Percentiles rank a stretch among this genome's conserved stretches.
Conservation (phyloP, 768 basidiomycete species). For the Leccinum disarticulatum region DNA sequence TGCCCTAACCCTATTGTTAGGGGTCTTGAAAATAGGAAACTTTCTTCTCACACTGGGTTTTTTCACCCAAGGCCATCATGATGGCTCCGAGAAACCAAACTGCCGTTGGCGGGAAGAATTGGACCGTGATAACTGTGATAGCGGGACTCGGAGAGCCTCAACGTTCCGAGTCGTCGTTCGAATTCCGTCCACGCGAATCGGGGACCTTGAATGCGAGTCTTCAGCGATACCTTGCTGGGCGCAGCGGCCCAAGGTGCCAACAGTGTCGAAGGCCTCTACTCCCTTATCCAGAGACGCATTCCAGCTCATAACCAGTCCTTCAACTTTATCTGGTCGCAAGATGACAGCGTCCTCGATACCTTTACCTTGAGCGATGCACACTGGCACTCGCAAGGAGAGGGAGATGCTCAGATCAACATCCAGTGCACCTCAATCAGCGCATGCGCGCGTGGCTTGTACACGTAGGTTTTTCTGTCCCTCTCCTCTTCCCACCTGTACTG, state of each 20-base stretch:
- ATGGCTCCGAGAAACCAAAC: too few relatives aligned
- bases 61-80: too few relatives aligned
- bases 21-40: too few relatives aligned
- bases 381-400: slow-evolving; percentile 1
- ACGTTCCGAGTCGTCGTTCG: neutral
- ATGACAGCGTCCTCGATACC: neutral
- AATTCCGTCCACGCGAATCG: neutral
- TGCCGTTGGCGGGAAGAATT: too few relatives aligned
- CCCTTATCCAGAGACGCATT: neutral
- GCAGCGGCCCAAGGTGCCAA: neutral
- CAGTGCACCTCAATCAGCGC: slow-evolving; percentile 38
- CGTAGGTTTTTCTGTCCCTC: neutral
- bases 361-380: slow-evolving; percentile 11
- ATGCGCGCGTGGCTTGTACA: neutral
- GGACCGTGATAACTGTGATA: neutral
- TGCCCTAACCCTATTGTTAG: too few relatives aligned
- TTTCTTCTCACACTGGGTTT: too few relatives aligned
- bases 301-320: neutral
- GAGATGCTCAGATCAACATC: slow-evolving; percentile 25
- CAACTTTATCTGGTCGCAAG: neutral
- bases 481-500: neutral
- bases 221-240: neutral
- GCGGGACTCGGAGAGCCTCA: neutral
- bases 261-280: neutral
- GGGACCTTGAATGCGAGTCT: neutral